Evolutionary conservation across 257 asterid species (phyloP), one percentile per base, ranked within the genome.

Genomic region (Nicotiana noctiflora): DNA sequence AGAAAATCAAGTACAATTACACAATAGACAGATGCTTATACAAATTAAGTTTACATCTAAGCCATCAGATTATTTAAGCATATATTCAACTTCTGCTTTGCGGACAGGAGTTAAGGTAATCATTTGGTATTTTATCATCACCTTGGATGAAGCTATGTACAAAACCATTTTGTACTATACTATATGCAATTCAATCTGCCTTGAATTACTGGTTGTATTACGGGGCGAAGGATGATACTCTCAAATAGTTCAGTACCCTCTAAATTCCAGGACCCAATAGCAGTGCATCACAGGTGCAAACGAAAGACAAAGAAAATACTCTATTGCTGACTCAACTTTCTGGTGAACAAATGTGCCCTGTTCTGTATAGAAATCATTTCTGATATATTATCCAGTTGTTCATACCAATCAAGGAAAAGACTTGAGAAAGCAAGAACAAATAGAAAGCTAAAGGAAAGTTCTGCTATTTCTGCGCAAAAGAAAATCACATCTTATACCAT

Each of bases 361-460:
- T 4, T 49, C 55, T 49, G 15, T 12, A 49, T 37, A 49, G 49
- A 13, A 4, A 11, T 74, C 13, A 34, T 12, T n/a, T 51, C 51
- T 25, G 63, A 63, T 17, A 13, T 11, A 37, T 40, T 23, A 49
- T 21, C 44, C 79, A 68, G 10, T 87, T 84, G 92, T 56, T 60
- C 91, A 82, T 92, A 92, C 95, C 94, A 94, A 88, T 94, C 97
- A 81, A 92, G 93, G 83, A 92, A 90, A 80, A 94, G 91, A 88
- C 92, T 82, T n/a, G 95, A 87, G 79, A 92, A 94, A 7, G 96
- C 90, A 37, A 91, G 89, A 18, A 85, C 98, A 86, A 88, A 80
- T 21, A 94, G 82, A 80, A 93, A 93, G 94, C 84, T 91, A 84
- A 70, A 94, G 92, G 89, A 94, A 92, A 25, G 97, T 92, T 87